Percentiles rank a stretch among this genome's conserved stretches.
Evolutionary conservation across 2,329 filamentous ascomycete genomes (phyloP).

Genomic region (Aspergillus hiratsukae): DNA sequence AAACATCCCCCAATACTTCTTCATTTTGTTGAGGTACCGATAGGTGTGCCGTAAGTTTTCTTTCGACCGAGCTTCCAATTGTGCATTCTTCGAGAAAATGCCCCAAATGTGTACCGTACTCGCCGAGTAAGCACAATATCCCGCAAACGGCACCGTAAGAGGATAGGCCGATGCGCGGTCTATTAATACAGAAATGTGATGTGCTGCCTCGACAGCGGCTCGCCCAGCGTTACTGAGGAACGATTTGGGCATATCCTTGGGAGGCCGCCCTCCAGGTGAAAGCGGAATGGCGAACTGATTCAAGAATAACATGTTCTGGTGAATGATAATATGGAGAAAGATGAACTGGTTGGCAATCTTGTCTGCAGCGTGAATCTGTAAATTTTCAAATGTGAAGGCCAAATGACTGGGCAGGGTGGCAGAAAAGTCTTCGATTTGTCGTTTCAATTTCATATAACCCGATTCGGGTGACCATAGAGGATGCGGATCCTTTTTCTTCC

Average conservation of each 20-base stretch:
- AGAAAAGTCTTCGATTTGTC: slow-evolving; percentile 67
- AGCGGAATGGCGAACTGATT: slow-evolving; percentile 77
- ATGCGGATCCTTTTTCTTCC: slow-evolving; percentile 70
- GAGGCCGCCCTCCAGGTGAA: slow-evolving; percentile 59
- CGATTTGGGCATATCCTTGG: slow-evolving; percentile 67
- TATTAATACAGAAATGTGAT: slow-evolving; percentile 78
- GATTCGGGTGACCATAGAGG: slow-evolving; percentile 83
- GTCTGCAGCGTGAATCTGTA: slow-evolving; percentile 78
- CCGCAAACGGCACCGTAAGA: slow-evolving; percentile 85
- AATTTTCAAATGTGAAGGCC: slow-evolving; percentile 74
- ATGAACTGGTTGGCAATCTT: slow-evolving; percentile 86
- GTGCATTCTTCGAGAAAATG: slow-evolving; percentile 77
- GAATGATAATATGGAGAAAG: slow-evolving; percentile 82
- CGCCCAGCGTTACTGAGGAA: slow-evolving; percentile 73
- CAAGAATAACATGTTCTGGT: slow-evolving; percentile 86
- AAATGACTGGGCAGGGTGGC: slow-evolving; percentile 65
- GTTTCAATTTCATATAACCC: slow-evolving; percentile 65
- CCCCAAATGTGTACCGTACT: slow-evolving; percentile 93
- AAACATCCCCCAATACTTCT: slow-evolving; percentile 98
- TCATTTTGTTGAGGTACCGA: slow-evolving; percentile 88
- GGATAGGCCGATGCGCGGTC: slow-evolving; percentile 74
- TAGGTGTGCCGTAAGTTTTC: slow-evolving; percentile 82
- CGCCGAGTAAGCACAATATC: slow-evolving; percentile 89
- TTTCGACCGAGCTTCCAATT: slow-evolving; percentile 73
- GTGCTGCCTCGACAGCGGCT: slow-evolving; percentile 77